phyloP scores from a whole-genome alignment of 192 early-diverging fungal genomes.

The Jimgerdemannia lactiflua region DNA sequence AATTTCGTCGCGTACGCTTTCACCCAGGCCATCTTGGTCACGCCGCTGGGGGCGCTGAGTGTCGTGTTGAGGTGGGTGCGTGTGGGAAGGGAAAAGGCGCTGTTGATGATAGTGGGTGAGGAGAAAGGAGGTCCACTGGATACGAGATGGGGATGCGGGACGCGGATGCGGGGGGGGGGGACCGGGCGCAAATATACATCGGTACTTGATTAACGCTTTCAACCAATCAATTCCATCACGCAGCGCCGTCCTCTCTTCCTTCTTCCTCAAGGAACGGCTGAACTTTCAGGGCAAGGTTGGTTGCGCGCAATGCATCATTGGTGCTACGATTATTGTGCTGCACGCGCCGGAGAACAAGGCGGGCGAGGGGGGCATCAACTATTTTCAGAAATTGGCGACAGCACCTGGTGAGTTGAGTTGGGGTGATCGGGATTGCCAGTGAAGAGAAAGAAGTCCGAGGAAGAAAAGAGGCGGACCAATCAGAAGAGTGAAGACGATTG shows the following conservation, averaged over 20 bases:
- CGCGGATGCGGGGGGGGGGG: neutral
- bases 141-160: too few relatives aligned
- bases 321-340: slow-evolving; percentile 80
- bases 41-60: slow-evolving; percentile 89
- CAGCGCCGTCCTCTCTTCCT: slow-evolving; percentile 76
- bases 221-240: neutral
- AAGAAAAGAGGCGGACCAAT: neutral
- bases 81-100: neutral
- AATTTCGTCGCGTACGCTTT: slow-evolving; percentile 98
- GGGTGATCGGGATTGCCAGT: neutral
- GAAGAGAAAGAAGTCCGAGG: neutral
- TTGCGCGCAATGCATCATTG: slow-evolving; percentile 83
- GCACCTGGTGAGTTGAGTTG: slow-evolving; percentile 13
- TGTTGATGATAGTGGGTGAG: neutral
- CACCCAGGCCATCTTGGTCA: slow-evolving; percentile 96
- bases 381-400: slow-evolving; percentile 55
- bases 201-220: neutral
- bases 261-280: slow-evolving; percentile 84
- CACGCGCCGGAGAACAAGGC: slow-evolving; percentile 79
- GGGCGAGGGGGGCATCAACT: slow-evolving; percentile 68
- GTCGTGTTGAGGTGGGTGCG: slow-evolving; percentile 71
- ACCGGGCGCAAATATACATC: neutral
- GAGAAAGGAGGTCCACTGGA: too few relatives aligned
- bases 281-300: slow-evolving; percentile 82
- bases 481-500: neutral